Percentiles rank a stretch among this genome's conserved stretches.
phyloP scores from a whole-genome alignment of 192 early-diverging fungal genomes.

The Spizellomyces sp. region DNA sequence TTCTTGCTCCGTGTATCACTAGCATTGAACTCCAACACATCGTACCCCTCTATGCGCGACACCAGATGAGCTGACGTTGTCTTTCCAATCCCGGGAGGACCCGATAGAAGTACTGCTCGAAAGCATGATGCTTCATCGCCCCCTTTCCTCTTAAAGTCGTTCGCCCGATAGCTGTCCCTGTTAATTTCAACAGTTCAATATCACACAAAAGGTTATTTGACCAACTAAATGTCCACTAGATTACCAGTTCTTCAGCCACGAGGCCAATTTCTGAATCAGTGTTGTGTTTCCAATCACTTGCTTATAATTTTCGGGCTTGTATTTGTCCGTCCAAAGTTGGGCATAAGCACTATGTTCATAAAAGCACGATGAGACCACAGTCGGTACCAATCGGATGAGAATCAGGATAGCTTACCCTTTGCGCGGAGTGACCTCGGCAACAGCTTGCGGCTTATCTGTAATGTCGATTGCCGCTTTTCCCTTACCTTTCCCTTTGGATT shows the following conservation, averaged over 20 bases:
- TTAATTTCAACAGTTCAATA: not conserved
- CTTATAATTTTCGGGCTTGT: constrained; percentile 73
- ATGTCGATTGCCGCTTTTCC: constrained; percentile 28
- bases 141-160: constrained; percentile 54
- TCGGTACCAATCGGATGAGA: not conserved
- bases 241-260: constrained; percentile 81
- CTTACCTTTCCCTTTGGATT: constrained; percentile 39
- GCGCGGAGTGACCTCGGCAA: not conserved
- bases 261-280: constrained; percentile 64
- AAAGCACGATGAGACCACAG: too few relatives aligned
- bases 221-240: not conserved
- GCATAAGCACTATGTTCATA: not conserved
- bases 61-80: constrained; percentile 94
- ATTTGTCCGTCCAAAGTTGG: constrained; percentile 93
- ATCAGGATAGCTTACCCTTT: constrained; percentile 4
- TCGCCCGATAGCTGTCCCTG: constrained; percentile 51
- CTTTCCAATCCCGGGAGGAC: constrained; percentile 98
- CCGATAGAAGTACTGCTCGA: constrained; percentile 82
- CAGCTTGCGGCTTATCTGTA: constrained; percentile 12
- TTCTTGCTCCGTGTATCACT: constrained; percentile 94
- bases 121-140: constrained; percentile 56
- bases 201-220: too few relatives aligned
- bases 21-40: constrained; percentile 94
- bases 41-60: constrained; percentile 75
- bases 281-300: constrained; percentile 90